Percentiles rank a stretch among this genome's conserved stretches.
Conservation (phyloP, 2,329 filamentous ascomycete species). For the Westerdykella aurantiaca region DNA sequence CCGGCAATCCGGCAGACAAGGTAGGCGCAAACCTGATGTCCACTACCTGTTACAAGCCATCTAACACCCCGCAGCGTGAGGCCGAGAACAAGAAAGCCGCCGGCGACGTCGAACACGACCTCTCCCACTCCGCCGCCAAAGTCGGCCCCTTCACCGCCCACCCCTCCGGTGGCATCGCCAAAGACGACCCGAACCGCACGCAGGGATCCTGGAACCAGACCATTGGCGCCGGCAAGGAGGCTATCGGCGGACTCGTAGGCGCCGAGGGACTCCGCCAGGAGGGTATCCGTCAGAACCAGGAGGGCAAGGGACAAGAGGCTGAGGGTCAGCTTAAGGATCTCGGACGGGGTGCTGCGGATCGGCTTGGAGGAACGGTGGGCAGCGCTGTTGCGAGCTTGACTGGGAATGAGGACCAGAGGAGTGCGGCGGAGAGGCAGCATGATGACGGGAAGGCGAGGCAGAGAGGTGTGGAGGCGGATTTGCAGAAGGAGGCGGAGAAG, state of each 20-base stretch:
- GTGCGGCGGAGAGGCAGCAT: constrained; percentile 62
- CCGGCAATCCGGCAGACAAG: constrained; percentile 65
- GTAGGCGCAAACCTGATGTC: constrained; percentile 28
- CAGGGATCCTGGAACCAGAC: constrained; percentile 82
- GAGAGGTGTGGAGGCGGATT: constrained; percentile 74
- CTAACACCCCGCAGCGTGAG: constrained; percentile 44
- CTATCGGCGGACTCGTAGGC: constrained; percentile 68
- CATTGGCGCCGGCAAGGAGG: constrained; percentile 77
- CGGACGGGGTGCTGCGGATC: constrained; percentile 53
- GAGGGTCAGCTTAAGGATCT: constrained; percentile 74
- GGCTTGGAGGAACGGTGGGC: constrained; percentile 64
- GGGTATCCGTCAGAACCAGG: constrained; percentile 71
- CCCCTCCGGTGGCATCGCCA: constrained; percentile 61
- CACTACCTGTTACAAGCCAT: not conserved
- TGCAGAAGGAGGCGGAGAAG: constrained; percentile 58
- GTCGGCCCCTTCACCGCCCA: constrained; percentile 67
- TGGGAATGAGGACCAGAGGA: constrained; percentile 62
- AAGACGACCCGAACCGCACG: constrained; percentile 66
- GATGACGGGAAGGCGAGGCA: constrained; percentile 79
- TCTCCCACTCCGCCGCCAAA: constrained; percentile 70
- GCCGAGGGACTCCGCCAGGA: constrained; percentile 67
- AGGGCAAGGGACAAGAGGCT: constrained; percentile 76
- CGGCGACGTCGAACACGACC: constrained; percentile 61
- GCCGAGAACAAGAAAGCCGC: constrained; percentile 60
- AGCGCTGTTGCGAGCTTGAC: constrained; percentile 65